These are phyloP conservation scores for Warburgia ugandensis DNA, from an alignment of 164 flowering plant genomes.

Conservation along the genomic window DNA sequence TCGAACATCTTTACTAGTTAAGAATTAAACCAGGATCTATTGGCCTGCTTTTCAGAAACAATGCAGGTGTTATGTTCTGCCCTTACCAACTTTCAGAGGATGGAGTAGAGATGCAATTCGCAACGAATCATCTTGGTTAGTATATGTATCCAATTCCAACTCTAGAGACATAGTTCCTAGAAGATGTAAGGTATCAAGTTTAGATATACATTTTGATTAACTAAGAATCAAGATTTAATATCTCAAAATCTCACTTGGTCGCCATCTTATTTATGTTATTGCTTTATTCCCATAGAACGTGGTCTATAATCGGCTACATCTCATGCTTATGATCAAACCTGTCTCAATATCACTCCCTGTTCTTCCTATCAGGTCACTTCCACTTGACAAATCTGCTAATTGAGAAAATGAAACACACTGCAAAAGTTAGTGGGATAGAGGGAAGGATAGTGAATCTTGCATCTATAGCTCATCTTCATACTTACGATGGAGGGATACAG, in stretches of 20 bases:
- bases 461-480: conserved; percentile 69
- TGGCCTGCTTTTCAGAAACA: conserved; percentile 54
- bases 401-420: conserved; percentile 82
- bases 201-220: no score
- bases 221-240: no score
- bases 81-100: conserved; percentile 80
- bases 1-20: neutral
- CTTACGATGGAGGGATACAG: conserved; percentile 56
- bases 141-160: neutral
- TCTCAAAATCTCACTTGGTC: no score
- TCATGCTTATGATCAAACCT: no score
- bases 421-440: conserved; percentile 50
- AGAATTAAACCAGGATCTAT: neutral
- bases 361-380: conserved; percentile 69
- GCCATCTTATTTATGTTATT: no score
- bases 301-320: no score
- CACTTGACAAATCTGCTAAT: conserved; percentile 83
- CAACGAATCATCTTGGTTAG: conserved; percentile 88
- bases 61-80: conserved; percentile 95
- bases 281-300: no score
- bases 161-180: neutral
- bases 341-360: no score
- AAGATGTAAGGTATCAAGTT: no score
- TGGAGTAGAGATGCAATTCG: conserved; percentile 85
- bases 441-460: conserved; percentile 92